phyloP scores from a whole-genome alignment of 257 asterid genomes.

The Eustoma russellianum region DNA sequence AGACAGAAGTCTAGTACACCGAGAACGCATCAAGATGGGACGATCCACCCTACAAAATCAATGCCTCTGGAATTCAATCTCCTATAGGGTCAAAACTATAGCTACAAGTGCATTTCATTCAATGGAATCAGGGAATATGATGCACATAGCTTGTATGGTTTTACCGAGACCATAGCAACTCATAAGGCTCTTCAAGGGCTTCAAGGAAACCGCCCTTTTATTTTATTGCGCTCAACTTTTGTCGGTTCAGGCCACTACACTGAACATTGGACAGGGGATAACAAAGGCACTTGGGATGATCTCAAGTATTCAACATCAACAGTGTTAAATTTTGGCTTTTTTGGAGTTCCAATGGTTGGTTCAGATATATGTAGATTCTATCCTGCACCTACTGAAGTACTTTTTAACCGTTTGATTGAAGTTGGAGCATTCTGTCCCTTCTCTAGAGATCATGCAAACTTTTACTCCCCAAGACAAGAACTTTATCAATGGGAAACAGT shows the following conservation, averaged over 20 bases:
- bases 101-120: conserved; percentile 74
- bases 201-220: conserved; percentile 81
- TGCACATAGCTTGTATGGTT: conserved; percentile 87
- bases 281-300: conserved; percentile 89
- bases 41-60: conserved; percentile 91
- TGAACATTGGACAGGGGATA: conserved; percentile 98
- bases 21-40: conserved; percentile 97
- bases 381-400: conserved; percentile 81
- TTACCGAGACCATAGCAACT: conserved; percentile 73
- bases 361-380: conserved; percentile 95
- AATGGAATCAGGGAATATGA: conserved; percentile 84
- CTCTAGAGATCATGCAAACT: conserved; percentile 90
- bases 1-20: too few species aligned
- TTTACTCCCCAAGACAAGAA: conserved; percentile 85
- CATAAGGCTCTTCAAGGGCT: conserved; percentile 66
- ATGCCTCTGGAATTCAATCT: conserved; percentile 69
- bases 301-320: conserved; percentile 72
- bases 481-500: conserved; percentile 96
- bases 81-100: conserved; percentile 80
- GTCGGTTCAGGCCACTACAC: conserved; percentile 84
- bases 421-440: conserved; percentile 91
- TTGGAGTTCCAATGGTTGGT: conserved; percentile 97
- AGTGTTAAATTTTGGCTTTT: conserved; percentile 71
- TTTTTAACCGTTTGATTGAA: conserved; percentile 97
- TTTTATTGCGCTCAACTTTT: conserved; percentile 63